phyloP scores from a whole-genome alignment of 2,329 filamentous ascomycete genomes.

The Cercospora sp. region DNA sequence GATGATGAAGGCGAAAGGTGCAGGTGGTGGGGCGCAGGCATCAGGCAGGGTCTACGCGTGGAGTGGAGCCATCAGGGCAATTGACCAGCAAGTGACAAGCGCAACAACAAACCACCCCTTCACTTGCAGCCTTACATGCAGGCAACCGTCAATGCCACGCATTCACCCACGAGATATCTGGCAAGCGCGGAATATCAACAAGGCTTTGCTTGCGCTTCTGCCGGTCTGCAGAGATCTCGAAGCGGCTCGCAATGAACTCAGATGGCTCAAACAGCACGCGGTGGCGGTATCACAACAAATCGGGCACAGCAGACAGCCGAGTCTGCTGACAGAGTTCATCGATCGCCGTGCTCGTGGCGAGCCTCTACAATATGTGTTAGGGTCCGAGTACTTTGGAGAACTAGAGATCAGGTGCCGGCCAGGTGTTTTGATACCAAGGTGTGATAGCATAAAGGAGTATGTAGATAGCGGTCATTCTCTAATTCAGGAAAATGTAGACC shows the following conservation, averaged over 20 bases:
- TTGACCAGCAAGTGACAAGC: not conserved
- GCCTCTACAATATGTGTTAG: constrained; percentile 87
- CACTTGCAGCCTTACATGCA: not conserved
- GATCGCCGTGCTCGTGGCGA: constrained; percentile 59
- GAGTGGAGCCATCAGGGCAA: not conserved
- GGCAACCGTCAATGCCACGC: constrained; percentile 33
- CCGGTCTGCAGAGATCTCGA: constrained; percentile 62
- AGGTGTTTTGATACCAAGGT: constrained; percentile 84
- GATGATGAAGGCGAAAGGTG: constrained; percentile 8
- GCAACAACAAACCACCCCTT: not conserved
- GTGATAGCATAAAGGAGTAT: constrained; percentile 21
- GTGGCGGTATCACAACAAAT: constrained; percentile 29
- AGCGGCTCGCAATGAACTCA: constrained; percentile 68
- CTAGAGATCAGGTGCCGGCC: constrained; percentile 74
- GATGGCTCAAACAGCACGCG: constrained; percentile 68
- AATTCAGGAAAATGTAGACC: constrained; percentile 37
- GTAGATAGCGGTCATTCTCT: constrained; percentile 18
- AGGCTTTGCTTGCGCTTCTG: constrained; percentile 60
- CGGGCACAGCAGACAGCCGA: constrained; percentile 23
- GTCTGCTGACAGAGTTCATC: constrained; percentile 34
- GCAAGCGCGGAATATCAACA: constrained; percentile 30
- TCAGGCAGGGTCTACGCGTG: not conserved
- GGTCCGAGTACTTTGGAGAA: constrained; percentile 81
- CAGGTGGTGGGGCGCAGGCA: constrained; percentile 6
- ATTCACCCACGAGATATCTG: constrained; percentile 33